phyloP scores from a whole-genome alignment of 371 early-diverging fungal species.

The Syncephalastrum monosporum region DNA sequence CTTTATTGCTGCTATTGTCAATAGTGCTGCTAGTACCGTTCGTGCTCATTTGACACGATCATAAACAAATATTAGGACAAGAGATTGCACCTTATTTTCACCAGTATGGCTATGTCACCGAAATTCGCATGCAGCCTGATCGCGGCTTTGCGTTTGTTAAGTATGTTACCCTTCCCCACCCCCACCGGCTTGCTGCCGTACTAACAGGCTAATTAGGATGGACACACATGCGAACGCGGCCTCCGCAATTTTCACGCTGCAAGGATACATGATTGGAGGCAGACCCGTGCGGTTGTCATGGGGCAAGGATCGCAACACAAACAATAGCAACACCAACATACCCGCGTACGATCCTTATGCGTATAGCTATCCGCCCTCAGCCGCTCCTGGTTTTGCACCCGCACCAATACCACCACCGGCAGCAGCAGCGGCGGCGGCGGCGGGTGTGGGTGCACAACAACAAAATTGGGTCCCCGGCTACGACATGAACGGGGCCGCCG shows the following conservation, averaged over 20 bases:
- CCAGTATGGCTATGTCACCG: slow-evolving; percentile 73
- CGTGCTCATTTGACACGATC: background rate
- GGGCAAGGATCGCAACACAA: slow-evolving; percentile 79
- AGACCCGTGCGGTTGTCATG: slow-evolving; percentile 77
- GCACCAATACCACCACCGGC: background rate
- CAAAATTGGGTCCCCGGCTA: slow-evolving; percentile 19
- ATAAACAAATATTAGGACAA: slow-evolving; percentile 14
- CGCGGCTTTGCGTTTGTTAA: slow-evolving; percentile 85
- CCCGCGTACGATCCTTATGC: slow-evolving; percentile 20
- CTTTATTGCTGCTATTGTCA: background rate
- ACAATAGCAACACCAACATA: slow-evolving; percentile 5
- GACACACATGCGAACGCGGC: slow-evolving; percentile 91
- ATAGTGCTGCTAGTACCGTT: background rate
- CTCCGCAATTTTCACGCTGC: slow-evolving; percentile 76
- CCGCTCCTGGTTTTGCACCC: slow-evolving; percentile 2
- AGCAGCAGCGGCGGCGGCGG: background rate
- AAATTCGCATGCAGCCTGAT: slow-evolving; percentile 78
- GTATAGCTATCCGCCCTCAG: slow-evolving; percentile 5
- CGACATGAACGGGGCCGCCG: slow-evolving; percentile 7
- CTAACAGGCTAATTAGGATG: slow-evolving; percentile 41
- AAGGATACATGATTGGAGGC: slow-evolving; percentile 73
- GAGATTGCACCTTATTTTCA: slow-evolving; percentile 70
- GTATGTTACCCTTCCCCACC: slow-evolving; percentile 27
- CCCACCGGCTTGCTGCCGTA: background rate
- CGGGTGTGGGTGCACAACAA: slow-evolving; percentile 1